Evolutionary conservation across 2,329 filamentous ascomycete species (phyloP).

Genomic region (Drechmeria coniospora): DNA sequence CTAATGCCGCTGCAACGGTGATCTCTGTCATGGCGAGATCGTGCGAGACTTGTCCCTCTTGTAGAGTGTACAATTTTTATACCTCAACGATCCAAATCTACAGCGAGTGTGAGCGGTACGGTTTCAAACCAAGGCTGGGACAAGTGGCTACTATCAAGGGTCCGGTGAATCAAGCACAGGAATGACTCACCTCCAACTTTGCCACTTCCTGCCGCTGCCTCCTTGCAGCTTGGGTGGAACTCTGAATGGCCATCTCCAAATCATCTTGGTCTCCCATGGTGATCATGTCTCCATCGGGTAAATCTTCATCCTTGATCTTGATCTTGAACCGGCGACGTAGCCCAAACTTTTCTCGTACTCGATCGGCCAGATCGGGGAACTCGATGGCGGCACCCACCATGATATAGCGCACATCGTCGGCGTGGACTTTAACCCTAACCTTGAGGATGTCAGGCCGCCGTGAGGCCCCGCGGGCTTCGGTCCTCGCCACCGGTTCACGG

Average conservation of each 20-base stretch:
- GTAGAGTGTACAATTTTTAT: too few species aligned
- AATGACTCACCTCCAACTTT: slow-evolving; percentile 73
- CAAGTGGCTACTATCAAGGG: background rate
- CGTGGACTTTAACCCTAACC: slow-evolving; percentile 84
- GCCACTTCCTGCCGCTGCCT: slow-evolving; percentile 68
- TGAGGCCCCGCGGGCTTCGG: slow-evolving; percentile 37
- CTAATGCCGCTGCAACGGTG: too few species aligned
- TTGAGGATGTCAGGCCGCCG: slow-evolving; percentile 54
- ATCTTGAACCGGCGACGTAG: slow-evolving; percentile 70
- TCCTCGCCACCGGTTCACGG: slow-evolving; percentile 27
- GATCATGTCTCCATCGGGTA: slow-evolving; percentile 73
- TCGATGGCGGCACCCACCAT: slow-evolving; percentile 62
- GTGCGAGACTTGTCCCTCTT: too few species aligned
- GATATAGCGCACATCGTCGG: slow-evolving; percentile 81
- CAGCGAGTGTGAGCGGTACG: too few species aligned
- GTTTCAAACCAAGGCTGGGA: too few species aligned
- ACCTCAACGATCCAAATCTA: too few species aligned
- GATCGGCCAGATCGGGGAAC: slow-evolving; percentile 63
- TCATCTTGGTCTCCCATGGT: slow-evolving; percentile 96
- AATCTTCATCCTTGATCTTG: slow-evolving; percentile 71
- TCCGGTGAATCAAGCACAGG: too few species aligned
- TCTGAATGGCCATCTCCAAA: slow-evolving; percentile 70
- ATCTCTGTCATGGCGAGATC: too few species aligned
- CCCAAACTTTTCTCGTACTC: slow-evolving; percentile 76
- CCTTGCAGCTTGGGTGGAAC: slow-evolving; percentile 50